Percentiles rank a stretch among this genome's conserved stretches.
These are phyloP conservation scores for Fraxinus xanthoxyloides DNA, from an alignment of 305 asterid species.

Conservation along the genomic window DNA sequence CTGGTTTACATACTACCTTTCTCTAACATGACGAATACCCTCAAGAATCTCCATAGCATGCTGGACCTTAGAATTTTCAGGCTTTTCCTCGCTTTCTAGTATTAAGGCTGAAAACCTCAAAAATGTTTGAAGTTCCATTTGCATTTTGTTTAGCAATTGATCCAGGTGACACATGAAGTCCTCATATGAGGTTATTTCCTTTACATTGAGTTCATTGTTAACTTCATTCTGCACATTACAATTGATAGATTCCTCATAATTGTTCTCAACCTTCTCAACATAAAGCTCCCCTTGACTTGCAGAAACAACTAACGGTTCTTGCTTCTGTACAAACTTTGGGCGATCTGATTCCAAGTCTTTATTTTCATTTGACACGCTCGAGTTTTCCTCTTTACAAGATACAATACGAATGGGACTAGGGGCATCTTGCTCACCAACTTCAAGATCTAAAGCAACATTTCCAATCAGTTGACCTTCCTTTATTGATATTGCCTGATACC, in stretches of 20 bases:
- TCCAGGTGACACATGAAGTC: slow-evolving; percentile 62
- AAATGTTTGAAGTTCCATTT: slow-evolving; percentile 63
- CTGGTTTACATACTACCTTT: slow-evolving; percentile 45
- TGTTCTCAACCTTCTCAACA: slow-evolving; percentile 24
- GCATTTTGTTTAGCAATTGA: slow-evolving; percentile 59
- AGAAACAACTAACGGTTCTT: slow-evolving; percentile 29
- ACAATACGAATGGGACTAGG: slow-evolving; percentile 56
- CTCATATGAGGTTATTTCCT: slow-evolving; percentile 46
- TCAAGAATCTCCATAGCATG: slow-evolving; percentile 58
- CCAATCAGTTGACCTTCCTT: slow-evolving; percentile 72
- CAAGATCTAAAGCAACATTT: slow-evolving; percentile 65
- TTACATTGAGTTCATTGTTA: slow-evolving; percentile 24
- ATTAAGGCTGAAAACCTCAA: slow-evolving; percentile 53
- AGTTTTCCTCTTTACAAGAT: slow-evolving; percentile 47
- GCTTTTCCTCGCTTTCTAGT: slow-evolving; percentile 49
- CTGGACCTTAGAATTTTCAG: slow-evolving; percentile 48
- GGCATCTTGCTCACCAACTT: slow-evolving; percentile 33
- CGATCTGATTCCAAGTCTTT: slow-evolving; percentile 25
- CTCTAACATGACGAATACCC: slow-evolving; percentile 52
- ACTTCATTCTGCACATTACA: slow-evolving; percentile 18
- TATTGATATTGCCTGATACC: slow-evolving; percentile 68
- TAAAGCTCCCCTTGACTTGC: slow-evolving; percentile 23
- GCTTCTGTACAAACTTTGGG: slow-evolving; percentile 28
- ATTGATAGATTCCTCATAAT: slow-evolving; percentile 27
- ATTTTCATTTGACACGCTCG: slow-evolving; percentile 26